phyloP scores from a whole-genome alignment of 2,329 filamentous ascomycete genomes.

The Capronia americana region DNA sequence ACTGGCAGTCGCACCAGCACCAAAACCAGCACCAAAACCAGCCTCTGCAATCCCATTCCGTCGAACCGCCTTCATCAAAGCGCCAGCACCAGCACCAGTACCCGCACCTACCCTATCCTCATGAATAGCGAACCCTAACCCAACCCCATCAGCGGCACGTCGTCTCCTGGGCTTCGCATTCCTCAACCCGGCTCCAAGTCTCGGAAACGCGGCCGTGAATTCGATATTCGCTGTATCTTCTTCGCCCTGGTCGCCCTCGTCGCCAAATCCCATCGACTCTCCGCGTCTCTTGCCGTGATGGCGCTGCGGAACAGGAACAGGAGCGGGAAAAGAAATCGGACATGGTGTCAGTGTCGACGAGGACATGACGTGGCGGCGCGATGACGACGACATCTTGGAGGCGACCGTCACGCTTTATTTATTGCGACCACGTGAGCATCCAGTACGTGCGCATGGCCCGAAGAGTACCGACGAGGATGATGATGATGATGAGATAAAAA shows the following conservation, averaged over 20 bases:
- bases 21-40: background rate
- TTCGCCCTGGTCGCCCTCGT: no score
- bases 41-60: conserved; percentile 27
- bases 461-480: no score
- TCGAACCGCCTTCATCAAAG: conserved; percentile 7
- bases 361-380: conserved; percentile 1
- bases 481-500: no score
- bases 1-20: background rate
- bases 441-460: no score
- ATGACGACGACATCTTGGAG: background rate
- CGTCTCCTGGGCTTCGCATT: conserved; percentile 39
- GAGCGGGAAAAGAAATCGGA: conserved; percentile 10
- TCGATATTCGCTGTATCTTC: conserved; percentile 50
- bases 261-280: background rate
- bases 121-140: conserved; percentile 48
- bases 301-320: background rate
- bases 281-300: background rate
- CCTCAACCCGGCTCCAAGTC: conserved; percentile 14
- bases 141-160: conserved; percentile 40
- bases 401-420: background rate
- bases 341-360: conserved; percentile 32
- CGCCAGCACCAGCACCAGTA: background rate
- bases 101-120: conserved; percentile 41
- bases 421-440: no score
- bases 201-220: conserved; percentile 49